Base-by-base conservation (phyloP, 2,329 filamentous ascomycete species). In the Cladophialophora chaetospira region DNA sequence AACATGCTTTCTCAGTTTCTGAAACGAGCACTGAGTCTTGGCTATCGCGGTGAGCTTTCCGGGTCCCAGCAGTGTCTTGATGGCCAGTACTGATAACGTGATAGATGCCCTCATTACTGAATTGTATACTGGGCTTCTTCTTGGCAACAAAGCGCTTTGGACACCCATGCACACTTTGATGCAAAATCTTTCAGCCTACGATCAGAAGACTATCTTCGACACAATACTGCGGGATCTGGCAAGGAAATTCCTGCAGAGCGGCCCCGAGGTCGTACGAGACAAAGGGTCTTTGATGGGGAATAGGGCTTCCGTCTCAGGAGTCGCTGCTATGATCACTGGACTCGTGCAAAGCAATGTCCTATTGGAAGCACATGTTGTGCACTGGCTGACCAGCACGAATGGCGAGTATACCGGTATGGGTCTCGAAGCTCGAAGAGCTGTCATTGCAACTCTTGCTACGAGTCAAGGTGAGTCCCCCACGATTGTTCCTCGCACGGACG, bases 371-470 rank as follows among this genome's bases (percentile, higher is more conserved):
- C 74, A 85, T 53, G 71, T 92, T 0, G 69, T 84, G 8, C 75
- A 78, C 31, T 93, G 88, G 88, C 77, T 91, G 36, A 80, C 82
- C 10, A 79, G 78, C 46, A 80, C 83, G 25, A 82, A 83, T 8
- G 86, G 84, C 0, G 86, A 86, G 43, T 86, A 85, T 0, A 72
- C 86, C 35, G 86, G 86, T 5, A 80, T 86, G 53, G 78, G 80
- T 0, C 73, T 85, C n/a, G 82, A 80, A 4, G 83, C 91, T 48
- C 82, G 88, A 33, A 82, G 89, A 60, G 86, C 87, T 15, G 79
- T 85, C 8, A 61, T 91, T 36, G 81, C 82, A 23, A 79, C 79
- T 6, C 69, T 89, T 17, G 77, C 79, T 9, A 71, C 79, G 35
- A 76, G 80, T 44, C 80, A 74, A 67, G 77, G 78, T 78, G 61